phyloP scores from a whole-genome alignment of 176 grass and related monocot species.

The Echinochloa phyllopogon region DNA sequence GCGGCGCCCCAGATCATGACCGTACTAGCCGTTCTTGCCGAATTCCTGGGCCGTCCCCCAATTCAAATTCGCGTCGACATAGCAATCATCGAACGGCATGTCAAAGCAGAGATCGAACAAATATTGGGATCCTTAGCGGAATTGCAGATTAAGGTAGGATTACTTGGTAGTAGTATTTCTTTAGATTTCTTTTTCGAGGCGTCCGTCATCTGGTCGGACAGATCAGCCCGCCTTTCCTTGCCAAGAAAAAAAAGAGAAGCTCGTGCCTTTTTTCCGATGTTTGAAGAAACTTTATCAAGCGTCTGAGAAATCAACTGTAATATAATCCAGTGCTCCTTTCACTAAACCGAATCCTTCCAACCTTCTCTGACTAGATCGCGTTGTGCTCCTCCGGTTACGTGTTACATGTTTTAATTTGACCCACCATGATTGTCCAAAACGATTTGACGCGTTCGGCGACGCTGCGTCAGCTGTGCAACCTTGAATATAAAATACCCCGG shows the following conservation, averaged over 20 bases:
- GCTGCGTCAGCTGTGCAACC: neutral
- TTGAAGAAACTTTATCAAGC: slow-evolving; percentile 37
- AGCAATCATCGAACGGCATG: neutral
- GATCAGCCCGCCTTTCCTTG: slow-evolving; percentile 1
- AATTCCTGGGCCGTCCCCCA: neutral
- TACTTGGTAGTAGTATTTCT: neutral
- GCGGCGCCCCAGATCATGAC: slow-evolving; percentile 46
- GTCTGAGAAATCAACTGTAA: slow-evolving; percentile 48
- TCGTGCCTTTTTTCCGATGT: slow-evolving; percentile 13
- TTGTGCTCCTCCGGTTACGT: neutral
- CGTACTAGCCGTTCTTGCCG: neutral
- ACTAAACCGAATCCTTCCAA: slow-evolving; percentile 4
- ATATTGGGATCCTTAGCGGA: neutral
- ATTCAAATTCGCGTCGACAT: neutral
- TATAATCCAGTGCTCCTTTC: slow-evolving; percentile 24
- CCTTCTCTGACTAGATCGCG: slow-evolving; percentile 35
- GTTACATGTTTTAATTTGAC: neutral
- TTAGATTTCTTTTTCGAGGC: slow-evolving; percentile 14
- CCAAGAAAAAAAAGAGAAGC: neutral
- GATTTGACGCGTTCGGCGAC: slow-evolving; percentile 32
- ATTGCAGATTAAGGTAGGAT: slow-evolving; percentile 16
- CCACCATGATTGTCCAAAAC: neutral
- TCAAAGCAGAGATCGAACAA: slow-evolving; percentile 14
- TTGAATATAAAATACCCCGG: neutral
- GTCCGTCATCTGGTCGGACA: neutral